Evolutionary conservation across 495 filamentous ascomycete species (phyloP).

Genomic region (Parathielavia hyrcaniae): DNA sequence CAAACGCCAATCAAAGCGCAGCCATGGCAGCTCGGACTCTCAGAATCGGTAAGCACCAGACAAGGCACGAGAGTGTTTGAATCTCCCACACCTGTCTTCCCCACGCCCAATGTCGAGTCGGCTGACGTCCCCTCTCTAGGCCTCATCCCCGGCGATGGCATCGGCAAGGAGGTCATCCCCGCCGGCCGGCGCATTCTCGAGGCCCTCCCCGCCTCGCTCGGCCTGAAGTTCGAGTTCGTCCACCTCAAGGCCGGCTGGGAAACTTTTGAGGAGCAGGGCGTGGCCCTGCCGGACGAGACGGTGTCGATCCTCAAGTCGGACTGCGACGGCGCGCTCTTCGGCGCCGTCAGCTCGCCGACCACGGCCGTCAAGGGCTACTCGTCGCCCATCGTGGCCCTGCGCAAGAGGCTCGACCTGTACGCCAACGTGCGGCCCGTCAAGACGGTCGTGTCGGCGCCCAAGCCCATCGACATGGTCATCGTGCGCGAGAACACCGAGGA

Average conservation of each 20-base stretch:
- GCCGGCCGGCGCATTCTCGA: conserved; percentile 87
- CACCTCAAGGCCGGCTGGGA: conserved; percentile 89
- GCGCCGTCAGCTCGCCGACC: conserved; percentile 88
- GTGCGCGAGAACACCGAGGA: conserved; percentile 99
- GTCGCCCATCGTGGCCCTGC: conserved; percentile 91
- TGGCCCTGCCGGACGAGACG: conserved; percentile 82
- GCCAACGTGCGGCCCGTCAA: conserved; percentile 98
- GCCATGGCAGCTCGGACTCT: conserved; percentile 52
- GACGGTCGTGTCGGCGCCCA: conserved; percentile 54
- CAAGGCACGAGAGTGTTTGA: background rate
- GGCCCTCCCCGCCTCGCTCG: conserved; percentile 72
- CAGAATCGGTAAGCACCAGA: conserved; percentile 50
- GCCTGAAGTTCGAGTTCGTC: conserved; percentile 87
- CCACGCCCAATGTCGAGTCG: background rate
- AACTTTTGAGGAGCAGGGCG: conserved; percentile 82
- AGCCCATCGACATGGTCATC: conserved; percentile 90
- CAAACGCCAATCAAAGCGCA: conserved; percentile 28
- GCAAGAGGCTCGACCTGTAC: conserved; percentile 91
- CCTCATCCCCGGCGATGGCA: conserved; percentile 96
- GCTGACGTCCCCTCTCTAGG: conserved; percentile 45
- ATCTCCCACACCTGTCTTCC: background rate
- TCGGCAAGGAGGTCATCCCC: conserved; percentile 96
- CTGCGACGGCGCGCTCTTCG: conserved; percentile 94
- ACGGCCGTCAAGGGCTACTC: conserved; percentile 90
- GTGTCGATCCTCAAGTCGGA: conserved; percentile 76